Percentiles rank a stretch among this genome's conserved stretches.
Conservation (phyloP, 768 basidiomycete genomes). For the Xerocomellus chrysenteron region DNA sequence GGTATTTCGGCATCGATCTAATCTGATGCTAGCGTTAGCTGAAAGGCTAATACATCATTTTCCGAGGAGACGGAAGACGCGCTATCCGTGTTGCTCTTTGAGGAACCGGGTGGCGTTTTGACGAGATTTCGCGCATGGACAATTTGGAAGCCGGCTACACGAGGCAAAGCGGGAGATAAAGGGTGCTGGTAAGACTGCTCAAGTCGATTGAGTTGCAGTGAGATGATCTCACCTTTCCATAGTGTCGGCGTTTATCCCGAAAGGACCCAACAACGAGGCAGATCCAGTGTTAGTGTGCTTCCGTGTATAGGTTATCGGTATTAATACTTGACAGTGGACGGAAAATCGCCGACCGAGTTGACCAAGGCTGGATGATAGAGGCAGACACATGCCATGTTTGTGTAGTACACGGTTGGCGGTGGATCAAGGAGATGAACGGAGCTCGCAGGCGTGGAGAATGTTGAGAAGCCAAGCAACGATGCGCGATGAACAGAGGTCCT, state of each 20-base stretch:
- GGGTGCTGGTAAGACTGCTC: not conserved
- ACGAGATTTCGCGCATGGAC: slow-evolving; percentile 2
- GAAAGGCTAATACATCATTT: slow-evolving; percentile 5
- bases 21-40: slow-evolving; percentile 4
- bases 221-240: slow-evolving; percentile 8
- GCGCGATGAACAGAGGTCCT: not conserved
- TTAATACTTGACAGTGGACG: not conserved
- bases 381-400: slow-evolving; percentile 10
- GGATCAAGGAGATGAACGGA: slow-evolving; percentile 5
- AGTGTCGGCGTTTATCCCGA: not conserved
- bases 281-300: not conserved
- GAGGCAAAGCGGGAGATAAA: slow-evolving; percentile 4
- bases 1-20: slow-evolving; percentile 12
- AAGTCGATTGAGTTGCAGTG: slow-evolving; percentile 10
- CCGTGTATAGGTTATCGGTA: slow-evolving; percentile 3
- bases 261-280: slow-evolving; percentile 5
- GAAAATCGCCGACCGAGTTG: not conserved
- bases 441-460: not conserved
- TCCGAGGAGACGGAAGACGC: slow-evolving; percentile 11
- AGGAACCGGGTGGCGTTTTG: slow-evolving; percentile 16
- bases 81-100: not conserved
- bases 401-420: not conserved
- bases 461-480: not conserved
- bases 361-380: not conserved
- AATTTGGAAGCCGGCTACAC: slow-evolving; percentile 1